Evolutionary conservation across 768 basidiomycete genomes (phyloP), one percentile per base, ranked within the genome.

Genomic region (Boletus rex-veris): DNA sequence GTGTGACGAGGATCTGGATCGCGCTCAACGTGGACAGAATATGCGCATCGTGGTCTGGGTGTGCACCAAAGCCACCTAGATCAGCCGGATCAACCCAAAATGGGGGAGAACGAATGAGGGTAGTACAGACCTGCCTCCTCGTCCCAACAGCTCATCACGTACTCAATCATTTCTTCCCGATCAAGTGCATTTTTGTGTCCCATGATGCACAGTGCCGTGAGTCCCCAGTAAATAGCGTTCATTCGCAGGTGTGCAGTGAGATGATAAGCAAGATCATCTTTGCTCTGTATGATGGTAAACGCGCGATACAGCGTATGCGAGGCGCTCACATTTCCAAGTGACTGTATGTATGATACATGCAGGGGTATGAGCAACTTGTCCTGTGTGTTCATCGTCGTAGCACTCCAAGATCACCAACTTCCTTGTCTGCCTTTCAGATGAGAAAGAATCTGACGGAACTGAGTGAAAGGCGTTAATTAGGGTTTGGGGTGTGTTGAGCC

Each of bases 211-310:
- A 96, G 74, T 0, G 97, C 93, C 0, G 89, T 92, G 38, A 94
- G 75, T 8, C 93, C 97, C 97, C 97, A 99, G 71, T 97, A 99
- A 7, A 98, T 77, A 3, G 94, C 96, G 69, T 98, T 98, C 72
- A 99, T 77, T 7, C 96, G 89, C 7, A 98, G 80, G 71, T 99
- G 97, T 12, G 93, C 78, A 0, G 95, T 95, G 18, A 96, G 77
- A 68, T 96, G 92, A 72, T 96, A 96, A 2, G 81, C 77, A 16
- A 97, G 78, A 59, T 93, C 92, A 75, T 92, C 84, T 53, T 87
- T 86, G 71, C 76, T 86, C 90, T 90, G 63, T n/a, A 12, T 5
- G 26, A 35, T 40, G 31, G 31, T 66, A 18, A 63, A 57, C 26
- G 15, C 4, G 4, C 10, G 31, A 6, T 7, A 16, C 6, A 28